Percentiles rank a stretch among this genome's conserved stretches.
phyloP scores from a whole-genome alignment of 2,329 filamentous ascomycete genomes.

The Diaporthe capsici region DNA sequence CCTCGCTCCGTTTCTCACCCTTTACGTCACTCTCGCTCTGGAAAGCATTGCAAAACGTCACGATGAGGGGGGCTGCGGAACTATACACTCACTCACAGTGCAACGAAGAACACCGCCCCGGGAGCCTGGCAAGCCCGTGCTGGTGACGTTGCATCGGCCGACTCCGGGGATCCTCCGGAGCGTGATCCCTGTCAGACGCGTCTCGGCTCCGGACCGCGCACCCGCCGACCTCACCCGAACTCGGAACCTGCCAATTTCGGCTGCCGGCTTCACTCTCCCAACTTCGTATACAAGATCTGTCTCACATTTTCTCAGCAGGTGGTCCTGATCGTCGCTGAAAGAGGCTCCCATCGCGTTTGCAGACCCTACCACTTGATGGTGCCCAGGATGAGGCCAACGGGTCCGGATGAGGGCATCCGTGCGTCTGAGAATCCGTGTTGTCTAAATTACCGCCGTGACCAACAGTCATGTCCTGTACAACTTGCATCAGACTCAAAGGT shows the following conservation, averaged over 20 bases:
- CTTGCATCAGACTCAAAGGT: too few species aligned
- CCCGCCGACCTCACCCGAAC: slow-evolving; percentile 32
- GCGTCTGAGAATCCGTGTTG: not conserved
- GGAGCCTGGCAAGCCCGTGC: not conserved
- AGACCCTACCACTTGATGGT: not conserved
- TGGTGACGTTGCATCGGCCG: slow-evolving; percentile 7
- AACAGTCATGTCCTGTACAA: not conserved
- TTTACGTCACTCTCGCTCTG: not conserved
- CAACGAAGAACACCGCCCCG: not conserved
- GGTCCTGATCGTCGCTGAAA: not conserved
- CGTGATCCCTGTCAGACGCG: slow-evolving; percentile 15
- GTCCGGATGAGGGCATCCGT: not conserved
- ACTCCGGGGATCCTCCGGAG: slow-evolving; percentile 10
- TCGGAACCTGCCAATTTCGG: slow-evolving; percentile 2
- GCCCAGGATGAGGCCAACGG: not conserved
- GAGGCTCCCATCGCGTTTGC: too few species aligned
- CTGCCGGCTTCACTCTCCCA: not conserved
- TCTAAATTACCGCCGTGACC: not conserved
- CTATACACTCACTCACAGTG: not conserved
- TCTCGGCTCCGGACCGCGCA: slow-evolving; percentile 30
- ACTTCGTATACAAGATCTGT: not conserved
- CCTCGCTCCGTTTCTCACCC: not conserved
- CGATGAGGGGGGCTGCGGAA: not conserved
- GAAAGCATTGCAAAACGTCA: not conserved
- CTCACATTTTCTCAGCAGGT: not conserved